These are phyloP conservation scores for Exsudoporus frostii DNA, from an alignment of 768 basidiomycete species.

Conservation along the genomic window DNA sequence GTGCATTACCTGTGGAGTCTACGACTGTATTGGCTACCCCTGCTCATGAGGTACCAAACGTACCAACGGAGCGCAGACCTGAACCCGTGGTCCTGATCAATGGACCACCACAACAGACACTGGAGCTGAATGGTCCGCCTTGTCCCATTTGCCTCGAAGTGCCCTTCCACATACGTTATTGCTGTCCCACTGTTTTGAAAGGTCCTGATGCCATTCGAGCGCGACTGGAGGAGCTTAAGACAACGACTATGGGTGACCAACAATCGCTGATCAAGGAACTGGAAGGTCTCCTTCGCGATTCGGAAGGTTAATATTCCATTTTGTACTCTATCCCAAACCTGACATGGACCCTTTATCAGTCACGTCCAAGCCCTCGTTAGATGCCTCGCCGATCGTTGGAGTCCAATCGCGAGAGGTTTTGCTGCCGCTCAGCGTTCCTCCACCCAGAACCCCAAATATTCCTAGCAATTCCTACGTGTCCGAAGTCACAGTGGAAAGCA, in stretches of 20 bases:
- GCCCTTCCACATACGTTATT: slow-evolving; percentile 46
- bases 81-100: neutral
- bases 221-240: slow-evolving; percentile 44
- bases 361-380: neutral
- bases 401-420: slow-evolving; percentile 1
- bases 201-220: slow-evolving; percentile 42
- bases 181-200: slow-evolving; percentile 46
- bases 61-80: neutral
- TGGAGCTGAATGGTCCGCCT: slow-evolving; percentile 2
- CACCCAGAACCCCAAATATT: slow-evolving; percentile 16
- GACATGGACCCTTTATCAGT: slow-evolving; percentile 11
- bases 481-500: slow-evolving; percentile 36
- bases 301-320: slow-evolving; percentile 22
- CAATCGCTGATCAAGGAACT: slow-evolving; percentile 41
- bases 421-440: neutral
- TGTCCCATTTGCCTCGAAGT: slow-evolving; percentile 47
- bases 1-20: neutral
- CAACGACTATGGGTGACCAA: slow-evolving; percentile 18
- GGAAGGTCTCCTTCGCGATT: slow-evolving; percentile 32
- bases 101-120: neutral
- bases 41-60: neutral
- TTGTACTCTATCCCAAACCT: neutral
- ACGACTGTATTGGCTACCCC: neutral
- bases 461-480: slow-evolving; percentile 33
- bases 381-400: neutral